Evolutionary conservation across 2,329 filamentous ascomycete species (phyloP).

Genomic region (Pseudophaeomoniella oleicola): DNA sequence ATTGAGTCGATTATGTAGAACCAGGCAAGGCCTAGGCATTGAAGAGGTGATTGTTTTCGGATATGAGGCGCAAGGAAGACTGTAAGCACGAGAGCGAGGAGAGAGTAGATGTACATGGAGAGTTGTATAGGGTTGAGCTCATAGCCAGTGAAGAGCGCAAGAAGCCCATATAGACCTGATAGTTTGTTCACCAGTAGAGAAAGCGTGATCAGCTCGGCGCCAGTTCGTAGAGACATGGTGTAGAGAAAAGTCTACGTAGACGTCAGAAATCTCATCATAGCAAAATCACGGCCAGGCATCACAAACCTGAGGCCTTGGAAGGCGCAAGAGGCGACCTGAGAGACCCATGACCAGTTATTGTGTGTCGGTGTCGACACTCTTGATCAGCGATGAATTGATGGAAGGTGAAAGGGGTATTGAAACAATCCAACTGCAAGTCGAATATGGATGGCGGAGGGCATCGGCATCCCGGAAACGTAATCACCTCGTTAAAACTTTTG

Average conservation of each 20-base stretch:
- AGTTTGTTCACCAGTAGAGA: slow-evolving; percentile 83
- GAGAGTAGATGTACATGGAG: slow-evolving; percentile 82
- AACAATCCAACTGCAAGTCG: no score
- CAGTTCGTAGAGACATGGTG: slow-evolving; percentile 72
- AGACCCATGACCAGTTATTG: no score
- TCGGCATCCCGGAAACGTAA: no score
- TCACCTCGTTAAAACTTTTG: no score
- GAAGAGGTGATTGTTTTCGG: slow-evolving; percentile 60
- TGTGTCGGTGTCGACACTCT: no score
- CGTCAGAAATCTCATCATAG: slow-evolving; percentile 3
- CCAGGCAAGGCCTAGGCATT: slow-evolving; percentile 70
- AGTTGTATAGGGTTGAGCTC: slow-evolving; percentile 70
- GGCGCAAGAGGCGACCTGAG: slow-evolving; percentile 27
- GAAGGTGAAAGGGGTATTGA: no score
- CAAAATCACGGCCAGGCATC: background rate
- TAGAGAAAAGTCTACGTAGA: slow-evolving; percentile 61
- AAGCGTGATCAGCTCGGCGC: slow-evolving; percentile 70
- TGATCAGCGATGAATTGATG: no score
- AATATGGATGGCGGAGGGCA: no score
- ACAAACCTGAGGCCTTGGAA: slow-evolving; percentile 33
- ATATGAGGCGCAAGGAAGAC: slow-evolving; percentile 65
- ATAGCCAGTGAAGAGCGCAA: slow-evolving; percentile 79
- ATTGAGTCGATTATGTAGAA: slow-evolving; percentile 71
- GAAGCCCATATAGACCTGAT: slow-evolving; percentile 76
- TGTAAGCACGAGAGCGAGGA: slow-evolving; percentile 53